Evolutionary conservation across 2,329 filamentous ascomycete genomes (phyloP), one percentile per base, ranked within the genome.

Genomic region (Chaetomium sp.): DNA sequence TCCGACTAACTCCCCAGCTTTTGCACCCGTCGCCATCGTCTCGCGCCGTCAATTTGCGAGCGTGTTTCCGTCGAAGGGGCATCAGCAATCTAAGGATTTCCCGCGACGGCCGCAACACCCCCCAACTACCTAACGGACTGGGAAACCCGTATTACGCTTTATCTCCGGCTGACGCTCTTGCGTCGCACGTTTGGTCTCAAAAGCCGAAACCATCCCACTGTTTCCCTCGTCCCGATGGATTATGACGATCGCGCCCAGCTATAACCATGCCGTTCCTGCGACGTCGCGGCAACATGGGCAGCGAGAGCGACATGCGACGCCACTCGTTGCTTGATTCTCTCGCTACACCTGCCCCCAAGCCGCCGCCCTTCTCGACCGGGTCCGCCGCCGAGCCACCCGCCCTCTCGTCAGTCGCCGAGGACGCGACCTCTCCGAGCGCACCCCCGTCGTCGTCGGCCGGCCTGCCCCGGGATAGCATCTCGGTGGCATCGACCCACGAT

Each of bases 261-360:
- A 66, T 68, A 67, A 71, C 61, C 65, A 84, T 84, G 80, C 79
- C 80, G 66, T 81, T 84, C 64, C 73, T 83, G 71, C 80, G 80
- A 72, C 80, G 80, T 70, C 79, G 79, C 69, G 80, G 79, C 72
- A 79, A 78, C 65, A 73, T 76, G 74, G 79, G 76, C 71, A 81
- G 77, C 74, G 80, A 84, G 67, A 75, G 74, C 59, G 79, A 83
- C 62, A 80, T 80, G 72, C 78, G 78, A 67, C 78, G 78, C 52
- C 79, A 79, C 64, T 76, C 75, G 52, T 66, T 73, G 57, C 57
- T 73, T 47, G 62, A 71, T 55, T 66, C 70, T 44, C 59, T 68
- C 48, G 55, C 62, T 36, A 58, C 56, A 42, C 51, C 61, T 40
- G 33, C 54, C 41, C 49, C 59, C 42, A 63, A 66, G 45, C 62